These are phyloP conservation scores for Podila minutissima DNA, from an alignment of 192 early-diverging fungal species.

Conservation along the genomic window DNA sequence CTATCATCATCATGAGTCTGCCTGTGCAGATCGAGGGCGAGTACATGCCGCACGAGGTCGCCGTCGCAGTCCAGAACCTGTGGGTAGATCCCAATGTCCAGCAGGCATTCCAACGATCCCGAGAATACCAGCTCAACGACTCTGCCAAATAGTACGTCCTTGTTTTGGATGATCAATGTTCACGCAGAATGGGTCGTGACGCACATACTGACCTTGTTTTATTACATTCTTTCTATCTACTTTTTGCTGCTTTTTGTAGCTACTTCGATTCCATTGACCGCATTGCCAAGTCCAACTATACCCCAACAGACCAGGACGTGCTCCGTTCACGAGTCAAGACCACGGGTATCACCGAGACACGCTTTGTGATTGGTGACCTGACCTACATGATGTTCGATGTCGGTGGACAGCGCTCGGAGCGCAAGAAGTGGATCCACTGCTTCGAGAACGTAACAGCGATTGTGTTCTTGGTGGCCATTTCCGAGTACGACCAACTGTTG, in stretches of 20 bases:
- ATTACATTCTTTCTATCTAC: constrained; percentile 4
- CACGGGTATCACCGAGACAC: constrained; percentile 96
- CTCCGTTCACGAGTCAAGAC: constrained; percentile 97
- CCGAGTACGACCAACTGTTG: constrained; percentile 95
- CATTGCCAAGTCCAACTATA: constrained; percentile 81
- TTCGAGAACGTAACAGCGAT: constrained; percentile 98
- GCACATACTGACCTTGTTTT: neutral
- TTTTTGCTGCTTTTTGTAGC: constrained; percentile 52
- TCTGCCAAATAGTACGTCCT: constrained; percentile 88
- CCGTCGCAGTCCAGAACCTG: constrained; percentile 81
- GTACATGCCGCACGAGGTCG: constrained; percentile 80
- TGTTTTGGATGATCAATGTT: neutral
- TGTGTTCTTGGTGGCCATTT: constrained; percentile 95
- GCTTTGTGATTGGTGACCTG: constrained; percentile 89
- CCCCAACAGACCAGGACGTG: constrained; percentile 96
- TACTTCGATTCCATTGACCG: constrained; percentile 96
- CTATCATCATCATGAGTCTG: constrained; percentile 79
- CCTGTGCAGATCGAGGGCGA: constrained; percentile 92
- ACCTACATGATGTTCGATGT: constrained; percentile 99
- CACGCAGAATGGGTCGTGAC: too few relatives aligned
- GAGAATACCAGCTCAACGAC: constrained; percentile 98
- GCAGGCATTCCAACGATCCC: constrained; percentile 80
- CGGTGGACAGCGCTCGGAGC: constrained; percentile 96
- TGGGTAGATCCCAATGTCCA: constrained; percentile 89
- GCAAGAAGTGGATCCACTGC: constrained; percentile 99